Base-by-base conservation (phyloP, 23 red algal species). In the Pyropia yezoensis region DNA sequence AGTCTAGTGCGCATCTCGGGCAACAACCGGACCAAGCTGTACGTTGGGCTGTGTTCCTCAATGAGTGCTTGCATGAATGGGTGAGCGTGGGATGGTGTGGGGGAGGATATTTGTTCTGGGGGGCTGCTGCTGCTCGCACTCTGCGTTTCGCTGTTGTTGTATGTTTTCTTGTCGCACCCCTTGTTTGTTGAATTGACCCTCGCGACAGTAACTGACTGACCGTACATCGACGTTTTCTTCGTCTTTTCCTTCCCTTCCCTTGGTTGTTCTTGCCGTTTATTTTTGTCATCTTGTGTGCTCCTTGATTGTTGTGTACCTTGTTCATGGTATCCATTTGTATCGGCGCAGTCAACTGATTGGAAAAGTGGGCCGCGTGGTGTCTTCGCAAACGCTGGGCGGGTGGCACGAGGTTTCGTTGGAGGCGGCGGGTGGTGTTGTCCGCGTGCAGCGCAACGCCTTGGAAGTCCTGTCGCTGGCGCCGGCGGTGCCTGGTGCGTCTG, bases 21-120 rank as follows among this genome's bases (percentile, higher is more conserved):
- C 47, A 95, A 95, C 82, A 95, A 95, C 68, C 89, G 89, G 18
- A 95, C 89, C 59, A 95, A 87, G 68, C 77, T 65, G 74, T 74
- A 89, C 39, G 39, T 47, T 47, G 39, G 39, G 39, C 39, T 53
- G 64, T 11, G 13, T 49, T 7, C 14, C 49, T 49, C 0, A 0
- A 14, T 47, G 39, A 13, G 39, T 33, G n/a, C n/a, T 3, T 33
- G 30, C 30, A 6, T 33, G 30, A 33, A 2, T 2, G 30, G 30
- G 30, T 6, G 30, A 33, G 30, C 2, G 2, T 33, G 30, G 30
- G 30, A 3, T 33, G 30, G 2, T 33, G 30, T 33, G 39, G 11
- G 4, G 39, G 39, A 8, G 4, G 6, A 3, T 47, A 11, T 47
- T 47, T 47, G 3, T 47, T 7, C 0, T 47, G 39, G 39, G 39